A percentile compares a stretch with the other conserved stretches of the same genome.
These are phyloP conservation scores for Mycena venus DNA, from an alignment of 768 basidiomycete species.

Conservation along the genomic window DNA sequence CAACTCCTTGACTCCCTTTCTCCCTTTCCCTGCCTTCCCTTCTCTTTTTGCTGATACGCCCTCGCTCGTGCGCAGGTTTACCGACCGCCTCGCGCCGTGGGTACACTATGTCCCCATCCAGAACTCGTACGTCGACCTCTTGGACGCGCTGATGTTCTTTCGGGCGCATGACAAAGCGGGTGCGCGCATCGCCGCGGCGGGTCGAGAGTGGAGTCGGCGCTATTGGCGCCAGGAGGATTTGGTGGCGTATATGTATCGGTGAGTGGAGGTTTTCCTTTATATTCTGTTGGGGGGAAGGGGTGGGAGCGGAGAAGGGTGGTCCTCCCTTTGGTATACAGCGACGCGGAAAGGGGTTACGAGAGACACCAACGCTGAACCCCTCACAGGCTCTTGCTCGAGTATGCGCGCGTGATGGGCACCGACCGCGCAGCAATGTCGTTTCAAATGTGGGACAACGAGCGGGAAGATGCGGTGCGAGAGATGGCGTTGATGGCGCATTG, in stretches of 20 bases:
- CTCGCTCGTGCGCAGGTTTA: slow-evolving; percentile 53
- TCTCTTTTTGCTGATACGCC: background rate
- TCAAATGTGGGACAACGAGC: slow-evolving; percentile 27
- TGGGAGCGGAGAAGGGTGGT: too few relatives aligned
- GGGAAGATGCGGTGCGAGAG: slow-evolving; percentile 15
- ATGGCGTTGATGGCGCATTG: slow-evolving; percentile 11
- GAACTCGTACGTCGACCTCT: slow-evolving; percentile 72
- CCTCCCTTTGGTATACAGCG: too few relatives aligned
- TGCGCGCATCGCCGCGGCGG: slow-evolving; percentile 66
- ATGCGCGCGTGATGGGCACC: slow-evolving; percentile 62
- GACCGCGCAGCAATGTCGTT: slow-evolving; percentile 60
- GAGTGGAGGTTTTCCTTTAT: slow-evolving; percentile 30
- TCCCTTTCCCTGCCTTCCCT: background rate
- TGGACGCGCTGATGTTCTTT: slow-evolving; percentile 82
- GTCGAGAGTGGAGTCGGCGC: slow-evolving; percentile 66
- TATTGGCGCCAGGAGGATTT: slow-evolving; percentile 76
- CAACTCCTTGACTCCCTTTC: too few relatives aligned
- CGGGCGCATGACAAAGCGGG: slow-evolving; percentile 74
- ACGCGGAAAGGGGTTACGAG: too few relatives aligned
- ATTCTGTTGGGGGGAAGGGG: background rate
- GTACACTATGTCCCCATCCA: slow-evolving; percentile 82
- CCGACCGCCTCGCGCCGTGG: slow-evolving; percentile 71
- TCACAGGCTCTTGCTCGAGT: slow-evolving; percentile 65
- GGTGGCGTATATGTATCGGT: slow-evolving; percentile 72
- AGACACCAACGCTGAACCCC: background rate